A percentile compares a stretch with the other conserved stretches of the same genome.
These are phyloP conservation scores for Pyrenopolyporus hunteri DNA, from an alignment of 495 filamentous ascomycete species.

Conservation along the genomic window DNA sequence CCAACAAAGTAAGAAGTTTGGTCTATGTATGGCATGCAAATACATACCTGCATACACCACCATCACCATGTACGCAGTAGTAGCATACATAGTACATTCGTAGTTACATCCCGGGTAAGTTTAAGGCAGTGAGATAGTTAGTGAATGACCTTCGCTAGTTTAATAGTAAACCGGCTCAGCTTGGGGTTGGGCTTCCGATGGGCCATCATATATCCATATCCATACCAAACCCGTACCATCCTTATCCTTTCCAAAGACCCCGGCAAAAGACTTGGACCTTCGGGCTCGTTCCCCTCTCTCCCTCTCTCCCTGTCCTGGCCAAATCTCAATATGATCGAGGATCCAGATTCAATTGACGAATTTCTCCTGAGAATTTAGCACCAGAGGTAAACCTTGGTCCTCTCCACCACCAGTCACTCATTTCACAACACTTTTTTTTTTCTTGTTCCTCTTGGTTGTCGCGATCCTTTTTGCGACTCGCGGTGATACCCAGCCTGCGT, in stretches of 20 bases:
- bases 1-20: background rate
- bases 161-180: conserved; percentile 12
- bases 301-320: conserved; percentile 25
- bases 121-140: too few relatives aligned
- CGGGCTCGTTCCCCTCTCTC: conserved; percentile 28
- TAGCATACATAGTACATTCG: too few relatives aligned
- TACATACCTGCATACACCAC: too few relatives aligned
- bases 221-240: conserved; percentile 16
- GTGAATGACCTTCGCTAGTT: background rate
- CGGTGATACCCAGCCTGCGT: conserved; percentile 1
- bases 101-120: too few relatives aligned
- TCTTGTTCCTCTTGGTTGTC: background rate
- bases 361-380: conserved; percentile 33
- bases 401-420: conserved; percentile 27
- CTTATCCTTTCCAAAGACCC: conserved; percentile 31
- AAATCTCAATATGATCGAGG: conserved; percentile 38
- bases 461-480: conserved; percentile 10
- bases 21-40: too few relatives aligned
- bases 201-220: conserved; percentile 1
- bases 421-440: conserved; percentile 17
- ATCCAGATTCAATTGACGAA: conserved; percentile 26
- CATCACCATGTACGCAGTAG: too few relatives aligned
- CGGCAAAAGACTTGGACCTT: conserved; percentile 25
- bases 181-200: conserved; percentile 19
- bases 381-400: conserved; percentile 24